phyloP scores from a whole-genome alignment of 2,329 filamentous ascomycete genomes.

The Apiospora hydei region DNA sequence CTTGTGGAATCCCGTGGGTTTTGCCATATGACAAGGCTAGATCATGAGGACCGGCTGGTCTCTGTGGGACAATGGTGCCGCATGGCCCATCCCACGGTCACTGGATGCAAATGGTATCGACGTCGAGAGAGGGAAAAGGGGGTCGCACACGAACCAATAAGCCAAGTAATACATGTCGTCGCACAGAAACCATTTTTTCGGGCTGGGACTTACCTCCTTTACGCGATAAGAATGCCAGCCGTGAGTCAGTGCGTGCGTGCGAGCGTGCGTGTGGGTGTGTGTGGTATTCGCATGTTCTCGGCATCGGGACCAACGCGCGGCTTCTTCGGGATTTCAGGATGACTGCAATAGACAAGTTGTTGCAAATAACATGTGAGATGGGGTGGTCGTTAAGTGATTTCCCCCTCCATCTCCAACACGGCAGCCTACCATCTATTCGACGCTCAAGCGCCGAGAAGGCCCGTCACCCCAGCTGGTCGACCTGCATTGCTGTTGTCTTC shows the following conservation, averaged over 20 bases:
- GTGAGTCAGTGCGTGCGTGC: background rate
- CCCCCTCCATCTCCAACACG: slow-evolving; percentile 1
- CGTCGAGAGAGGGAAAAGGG: background rate
- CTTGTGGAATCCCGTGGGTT: background rate
- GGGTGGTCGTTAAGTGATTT: background rate
- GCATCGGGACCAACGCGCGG: slow-evolving; percentile 13
- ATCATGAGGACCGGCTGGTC: background rate
- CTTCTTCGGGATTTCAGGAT: slow-evolving; percentile 1
- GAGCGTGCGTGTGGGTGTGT: background rate
- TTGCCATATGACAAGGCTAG: background rate
- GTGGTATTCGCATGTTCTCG: slow-evolving; percentile 15
- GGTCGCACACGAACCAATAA: background rate
- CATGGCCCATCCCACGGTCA: background rate
- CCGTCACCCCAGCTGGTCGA: slow-evolving; percentile 2
- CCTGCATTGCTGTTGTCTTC: background rate
- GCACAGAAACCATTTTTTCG: background rate
- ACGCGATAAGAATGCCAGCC: background rate
- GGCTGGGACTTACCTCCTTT: background rate
- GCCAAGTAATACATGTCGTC: background rate
- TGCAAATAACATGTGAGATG: slow-evolving; percentile 22
- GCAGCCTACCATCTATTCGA: slow-evolving; percentile 2
- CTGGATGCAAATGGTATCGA: background rate
- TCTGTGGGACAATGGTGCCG: background rate
- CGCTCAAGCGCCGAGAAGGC: slow-evolving; percentile 4
- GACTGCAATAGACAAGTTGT: background rate